Base-by-base conservation (phyloP, 2,329 filamentous ascomycete species). In the Arthroderma uncinatum region DNA sequence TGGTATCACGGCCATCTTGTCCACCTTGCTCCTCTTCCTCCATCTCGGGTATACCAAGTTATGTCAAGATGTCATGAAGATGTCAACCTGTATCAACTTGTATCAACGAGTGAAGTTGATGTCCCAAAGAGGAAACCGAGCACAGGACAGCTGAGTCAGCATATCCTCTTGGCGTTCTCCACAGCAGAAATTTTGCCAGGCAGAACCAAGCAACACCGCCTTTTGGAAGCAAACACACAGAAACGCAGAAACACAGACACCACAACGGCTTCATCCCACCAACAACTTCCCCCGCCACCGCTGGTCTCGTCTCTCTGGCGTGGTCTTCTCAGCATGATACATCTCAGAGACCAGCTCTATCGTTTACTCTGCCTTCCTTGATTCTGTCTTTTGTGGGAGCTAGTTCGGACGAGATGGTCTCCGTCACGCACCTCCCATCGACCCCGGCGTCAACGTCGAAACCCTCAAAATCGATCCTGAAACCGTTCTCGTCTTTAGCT, bases 391-490 rank as follows among this genome's bases (percentile, higher is more conserved):
- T 44, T 21, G 7, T 9, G 12, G 34, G 3, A 9, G n/a, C 47
- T 4, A 10, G 23, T 10, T 4, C n/a, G 47, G 25, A 23, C 16
- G 34, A 53, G 44, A 57, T 57, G 56, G 50, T 57, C 37, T 47
- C 56, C 19, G 30, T 53, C n/a, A 44, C 34, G 16, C 55, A 56
- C 12, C 36, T 44, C 53, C 53, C 53, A 4, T 55, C 53, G 21
- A 55, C 53, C 19, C 55, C 59, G 28, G 58, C 65, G 19, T 67
- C 70, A 2, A 67, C 67, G 28, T 67, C 68, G 52, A 64, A 66
- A 58, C 65, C 65, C 33, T 65, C 70, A 36, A 72, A 71, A 52
- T 58, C 60, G n/a, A 58, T 63, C 39, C 53, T 62, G n/a, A 62
- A 62, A 33, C 34, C 60, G 4, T 47, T 52, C 10, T 37, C 58